phyloP scores from a whole-genome alignment of 345 rosid genomes.

The Eucalyptus caleyi region DNA sequence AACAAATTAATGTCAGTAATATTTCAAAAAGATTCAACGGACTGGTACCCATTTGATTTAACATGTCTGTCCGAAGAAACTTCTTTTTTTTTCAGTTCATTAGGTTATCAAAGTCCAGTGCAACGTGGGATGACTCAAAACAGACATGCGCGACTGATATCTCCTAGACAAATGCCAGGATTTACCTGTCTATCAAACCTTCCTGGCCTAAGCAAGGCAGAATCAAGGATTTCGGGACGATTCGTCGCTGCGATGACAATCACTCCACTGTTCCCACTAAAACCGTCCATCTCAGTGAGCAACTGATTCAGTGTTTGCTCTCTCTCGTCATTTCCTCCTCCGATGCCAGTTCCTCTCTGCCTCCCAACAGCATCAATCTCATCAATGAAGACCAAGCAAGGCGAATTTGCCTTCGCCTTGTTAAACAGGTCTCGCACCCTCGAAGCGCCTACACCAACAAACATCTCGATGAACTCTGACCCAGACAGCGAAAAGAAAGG shows the following conservation, averaged over 20 bases:
- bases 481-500: slow-evolving; percentile 71
- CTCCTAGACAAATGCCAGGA: neutral
- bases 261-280: slow-evolving; percentile 51
- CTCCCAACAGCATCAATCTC: slow-evolving; percentile 86
- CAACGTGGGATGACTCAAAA: neutral
- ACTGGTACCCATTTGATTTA: neutral
- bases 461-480: slow-evolving; percentile 76
- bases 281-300: slow-evolving; percentile 75
- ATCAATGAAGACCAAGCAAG: slow-evolving; percentile 67
- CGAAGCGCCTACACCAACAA: slow-evolving; percentile 68
- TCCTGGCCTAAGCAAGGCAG: slow-evolving; percentile 70
- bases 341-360: slow-evolving; percentile 70
- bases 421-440: slow-evolving; percentile 74
- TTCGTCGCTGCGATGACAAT: slow-evolving; percentile 72
- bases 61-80: neutral
- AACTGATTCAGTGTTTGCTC: slow-evolving; percentile 79
- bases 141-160: neutral
- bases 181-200: slow-evolving; percentile 67
- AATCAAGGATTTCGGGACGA: slow-evolving; percentile 65
- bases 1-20: neutral
- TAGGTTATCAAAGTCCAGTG: neutral
- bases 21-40: neutral
- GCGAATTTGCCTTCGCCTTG: slow-evolving; percentile 65
- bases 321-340: slow-evolving; percentile 84
- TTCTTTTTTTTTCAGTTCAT: neutral